Percentiles rank a stretch among this genome's conserved stretches.
Evolutionary conservation across 1,284 basidiomycete species (phyloP).

Genomic region (Heterobasidion irregulare): DNA sequence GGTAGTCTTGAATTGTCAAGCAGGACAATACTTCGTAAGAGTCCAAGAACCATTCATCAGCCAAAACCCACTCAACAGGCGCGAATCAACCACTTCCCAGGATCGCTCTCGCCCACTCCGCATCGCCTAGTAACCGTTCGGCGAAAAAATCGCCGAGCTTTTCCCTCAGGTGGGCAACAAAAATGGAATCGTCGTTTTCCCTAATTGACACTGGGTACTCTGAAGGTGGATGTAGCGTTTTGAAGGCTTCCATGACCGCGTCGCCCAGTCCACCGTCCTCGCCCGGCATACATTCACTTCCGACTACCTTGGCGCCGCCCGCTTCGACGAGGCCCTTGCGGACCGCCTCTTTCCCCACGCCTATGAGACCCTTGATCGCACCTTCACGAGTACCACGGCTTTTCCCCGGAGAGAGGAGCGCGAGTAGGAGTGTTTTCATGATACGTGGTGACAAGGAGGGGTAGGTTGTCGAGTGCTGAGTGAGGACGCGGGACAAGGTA

Average conservation of each 20-base stretch:
- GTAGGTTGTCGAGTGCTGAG: conserved; percentile 74
- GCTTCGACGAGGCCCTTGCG: conserved; percentile 71
- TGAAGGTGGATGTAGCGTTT: conserved; percentile 45
- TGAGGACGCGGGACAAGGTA: conserved; percentile 75
- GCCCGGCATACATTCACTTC: conserved; percentile 44
- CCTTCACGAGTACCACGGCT: conserved; percentile 76
- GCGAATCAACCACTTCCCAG: conserved; percentile 22
- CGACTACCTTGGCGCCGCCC: conserved; percentile 65
- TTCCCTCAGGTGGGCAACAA: conserved; percentile 40
- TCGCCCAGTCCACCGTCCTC: conserved; percentile 39
- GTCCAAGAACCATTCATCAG: too few species aligned
- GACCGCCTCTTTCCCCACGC: conserved; percentile 79
- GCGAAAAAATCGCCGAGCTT: conserved; percentile 57
- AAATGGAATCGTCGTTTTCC: conserved; percentile 33
- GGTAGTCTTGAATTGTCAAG: too few species aligned
- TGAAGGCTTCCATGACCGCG: conserved; percentile 56
- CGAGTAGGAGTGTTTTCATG: conserved; percentile 87
- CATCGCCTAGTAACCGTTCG: conserved; percentile 43
- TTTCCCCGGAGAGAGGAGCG: conserved; percentile 67
- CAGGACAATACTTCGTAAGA: too few species aligned
- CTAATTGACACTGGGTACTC: conserved; percentile 39
- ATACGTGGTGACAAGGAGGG: conserved; percentile 83
- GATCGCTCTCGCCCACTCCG: conserved; percentile 51
- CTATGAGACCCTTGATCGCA: conserved; percentile 76
- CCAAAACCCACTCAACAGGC: too few species aligned